phyloP scores from a whole-genome alignment of 352 stramenopile species.

The Phytophthora podocarpi region DNA sequence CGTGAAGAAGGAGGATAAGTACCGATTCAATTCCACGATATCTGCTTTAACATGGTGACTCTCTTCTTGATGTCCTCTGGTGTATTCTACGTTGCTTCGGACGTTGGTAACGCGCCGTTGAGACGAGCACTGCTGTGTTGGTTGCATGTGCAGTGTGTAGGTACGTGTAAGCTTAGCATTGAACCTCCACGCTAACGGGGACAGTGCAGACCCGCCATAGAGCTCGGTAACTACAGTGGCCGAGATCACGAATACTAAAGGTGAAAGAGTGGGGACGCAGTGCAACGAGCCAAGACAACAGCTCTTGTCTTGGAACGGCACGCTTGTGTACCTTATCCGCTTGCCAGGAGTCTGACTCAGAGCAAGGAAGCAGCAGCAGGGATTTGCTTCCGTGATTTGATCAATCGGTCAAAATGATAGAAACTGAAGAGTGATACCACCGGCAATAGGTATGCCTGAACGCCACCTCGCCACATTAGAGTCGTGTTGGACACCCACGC shows the following conservation, averaged over 20 bases:
- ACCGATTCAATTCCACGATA: neutral
- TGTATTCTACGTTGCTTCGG: neutral
- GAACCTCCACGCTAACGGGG: neutral
- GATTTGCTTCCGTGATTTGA: constrained; percentile 10
- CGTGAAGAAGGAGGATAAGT: neutral
- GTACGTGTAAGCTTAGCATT: too few relatives aligned
- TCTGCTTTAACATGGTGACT: neutral
- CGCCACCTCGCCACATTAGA: too few relatives aligned
- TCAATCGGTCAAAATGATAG: neutral
- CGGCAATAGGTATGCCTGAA: too few relatives aligned
- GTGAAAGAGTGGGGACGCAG: too few relatives aligned
- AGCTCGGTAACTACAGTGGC: too few relatives aligned
- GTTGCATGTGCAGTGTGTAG: neutral
- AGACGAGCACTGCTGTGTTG: constrained; percentile 1
- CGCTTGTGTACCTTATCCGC: too few relatives aligned
- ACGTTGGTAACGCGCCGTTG: constrained; percentile 7
- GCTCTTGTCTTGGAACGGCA: neutral
- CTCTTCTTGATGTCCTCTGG: too few relatives aligned
- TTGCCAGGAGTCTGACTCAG: constrained; percentile 5
- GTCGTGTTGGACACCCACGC: too few relatives aligned
- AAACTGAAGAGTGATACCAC: neutral
- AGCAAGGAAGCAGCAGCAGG: neutral
- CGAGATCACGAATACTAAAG: too few relatives aligned
- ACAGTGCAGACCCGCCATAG: neutral
- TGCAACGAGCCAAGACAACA: too few relatives aligned